Percentiles rank a stretch among this genome's conserved stretches.
These are phyloP conservation scores for Aspergillus bertholletiae DNA, from an alignment of 495 filamentous ascomycete genomes.

Conservation along the genomic window DNA sequence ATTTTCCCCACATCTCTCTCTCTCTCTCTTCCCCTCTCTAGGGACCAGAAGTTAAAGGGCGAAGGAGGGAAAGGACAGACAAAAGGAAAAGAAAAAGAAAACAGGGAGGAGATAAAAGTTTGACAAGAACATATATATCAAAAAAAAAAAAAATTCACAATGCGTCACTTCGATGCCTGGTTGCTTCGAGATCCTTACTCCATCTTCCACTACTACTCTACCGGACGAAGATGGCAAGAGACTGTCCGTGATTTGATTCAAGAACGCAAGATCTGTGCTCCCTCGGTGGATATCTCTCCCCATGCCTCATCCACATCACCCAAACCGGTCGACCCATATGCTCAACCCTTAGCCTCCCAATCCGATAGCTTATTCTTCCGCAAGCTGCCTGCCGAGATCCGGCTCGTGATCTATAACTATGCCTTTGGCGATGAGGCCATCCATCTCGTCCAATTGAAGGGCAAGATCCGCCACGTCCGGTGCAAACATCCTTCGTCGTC, in stretches of 20 bases:
- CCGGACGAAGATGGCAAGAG: constrained; percentile 39
- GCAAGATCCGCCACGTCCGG: constrained; percentile 40
- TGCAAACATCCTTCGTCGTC: constrained; percentile 21
- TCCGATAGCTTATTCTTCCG: constrained; percentile 19
- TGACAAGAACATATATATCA: not conserved
- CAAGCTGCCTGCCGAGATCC: constrained; percentile 50
- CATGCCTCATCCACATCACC: not conserved
- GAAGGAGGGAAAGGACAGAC: not conserved
- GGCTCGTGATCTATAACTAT: constrained; percentile 52
- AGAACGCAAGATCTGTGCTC: constrained; percentile 38
- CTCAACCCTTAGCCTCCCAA: constrained; percentile 22
- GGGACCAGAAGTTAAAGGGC: not conserved
- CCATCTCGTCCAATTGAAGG: constrained; percentile 39
- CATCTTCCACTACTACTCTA: constrained; percentile 44
- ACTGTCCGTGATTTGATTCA: constrained; percentile 38
- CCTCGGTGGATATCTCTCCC: constrained; percentile 8
- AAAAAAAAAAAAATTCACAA: constrained; percentile 10
- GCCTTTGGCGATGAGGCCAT: constrained; percentile 44
- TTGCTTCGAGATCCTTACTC: constrained; percentile 44
- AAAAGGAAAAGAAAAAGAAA: not conserved
- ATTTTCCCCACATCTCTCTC: not conserved
- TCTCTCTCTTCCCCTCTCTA: not conserved
- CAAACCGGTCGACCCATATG: constrained; percentile 14
- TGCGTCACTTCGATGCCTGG: constrained; percentile 47
- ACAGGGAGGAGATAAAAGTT: no score